phyloP scores from a whole-genome alignment of 352 stramenopile species.

The Phytophthora vignae region DNA sequence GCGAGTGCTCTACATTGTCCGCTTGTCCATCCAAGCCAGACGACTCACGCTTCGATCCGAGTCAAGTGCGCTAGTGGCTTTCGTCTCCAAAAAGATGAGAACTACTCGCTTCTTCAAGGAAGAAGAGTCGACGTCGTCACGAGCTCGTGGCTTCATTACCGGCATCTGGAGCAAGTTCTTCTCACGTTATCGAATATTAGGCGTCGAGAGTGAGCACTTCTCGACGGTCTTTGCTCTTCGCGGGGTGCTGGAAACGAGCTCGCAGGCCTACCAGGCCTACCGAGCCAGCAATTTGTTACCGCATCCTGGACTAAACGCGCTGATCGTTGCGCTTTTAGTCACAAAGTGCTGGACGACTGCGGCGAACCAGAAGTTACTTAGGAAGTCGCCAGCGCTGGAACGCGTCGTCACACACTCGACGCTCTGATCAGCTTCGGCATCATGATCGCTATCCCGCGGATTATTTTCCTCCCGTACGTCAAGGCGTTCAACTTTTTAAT shows the following conservation, averaged over 20 bases:
- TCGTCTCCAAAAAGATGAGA: too few species aligned
- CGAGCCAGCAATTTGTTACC: background rate
- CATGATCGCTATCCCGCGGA: conserved; percentile 4
- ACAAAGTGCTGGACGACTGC: background rate
- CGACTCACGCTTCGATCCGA: too few species aligned
- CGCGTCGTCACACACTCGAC: background rate
- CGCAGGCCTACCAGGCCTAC: background rate
- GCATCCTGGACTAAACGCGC: background rate
- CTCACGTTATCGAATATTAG: background rate
- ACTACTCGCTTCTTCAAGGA: too few species aligned
- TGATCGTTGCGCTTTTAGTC: background rate
- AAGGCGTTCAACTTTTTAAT: conserved; percentile 19
- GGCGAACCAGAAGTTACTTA: background rate
- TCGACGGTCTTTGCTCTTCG: background rate
- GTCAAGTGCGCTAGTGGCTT: too few species aligned
- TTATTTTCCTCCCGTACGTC: conserved; percentile 32
- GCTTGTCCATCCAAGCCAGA: background rate
- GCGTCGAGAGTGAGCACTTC: background rate
- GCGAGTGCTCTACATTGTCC: background rate
- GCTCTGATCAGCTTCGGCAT: background rate
- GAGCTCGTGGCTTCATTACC: background rate
- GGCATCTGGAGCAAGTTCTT: background rate
- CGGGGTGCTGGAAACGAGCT: background rate
- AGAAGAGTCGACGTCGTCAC: background rate
- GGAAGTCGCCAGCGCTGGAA: background rate